Base-by-base conservation (phyloP, 176 grass and related monocot genomes). In the Eleusine indica region DNA sequence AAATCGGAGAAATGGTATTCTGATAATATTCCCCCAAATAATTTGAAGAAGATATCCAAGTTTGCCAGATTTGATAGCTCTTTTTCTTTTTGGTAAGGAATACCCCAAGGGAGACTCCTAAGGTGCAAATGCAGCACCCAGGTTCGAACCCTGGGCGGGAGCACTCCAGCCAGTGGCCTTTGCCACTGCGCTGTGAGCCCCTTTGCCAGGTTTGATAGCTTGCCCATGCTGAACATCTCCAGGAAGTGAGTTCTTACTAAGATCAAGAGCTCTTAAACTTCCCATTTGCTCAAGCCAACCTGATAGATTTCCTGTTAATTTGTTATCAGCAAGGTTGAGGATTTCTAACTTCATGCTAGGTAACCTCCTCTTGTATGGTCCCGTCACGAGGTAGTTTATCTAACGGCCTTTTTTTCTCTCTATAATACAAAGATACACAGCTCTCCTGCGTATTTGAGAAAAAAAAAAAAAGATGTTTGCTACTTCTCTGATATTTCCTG, bases 221-320 rank as follows among this genome's bases (percentile, higher is more conserved):
- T 81, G 12, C 76, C 47, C 19, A 86, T 51, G 68, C 37, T 62
- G 47, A 16, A 84, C 14, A 78, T 11, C 60, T 76, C 80, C 75
- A 41, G 74, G 68, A 17, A 88, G 19, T 43, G 82, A 84, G 41
- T 88, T 91, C 40, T 12, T n/a, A 42, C 82, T 85, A n/a, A 93
- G 80, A 42, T 93, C 87, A 51, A 93, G 61, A 29, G 32, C 4
- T 42, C 8, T 80, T 48, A 93, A 73, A 17, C 64, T 74, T 78
- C 1, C n/a, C 70, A 91, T 84, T 71, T 44, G 12, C 58, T 70
- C 82, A 12, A 86, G 63, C 77, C 68, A 86, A 19, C 10, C 60
- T 35, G 70, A 66, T 69, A 85, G 4, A 11, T 39, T 58, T 39
- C 84, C 84, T n/a, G 6, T 56, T n/a, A 92, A 68, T 0, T 66